These are phyloP conservation scores for Gossypium davidsonii DNA, from an alignment of 441 rosid genomes.

Conservation along the genomic window DNA sequence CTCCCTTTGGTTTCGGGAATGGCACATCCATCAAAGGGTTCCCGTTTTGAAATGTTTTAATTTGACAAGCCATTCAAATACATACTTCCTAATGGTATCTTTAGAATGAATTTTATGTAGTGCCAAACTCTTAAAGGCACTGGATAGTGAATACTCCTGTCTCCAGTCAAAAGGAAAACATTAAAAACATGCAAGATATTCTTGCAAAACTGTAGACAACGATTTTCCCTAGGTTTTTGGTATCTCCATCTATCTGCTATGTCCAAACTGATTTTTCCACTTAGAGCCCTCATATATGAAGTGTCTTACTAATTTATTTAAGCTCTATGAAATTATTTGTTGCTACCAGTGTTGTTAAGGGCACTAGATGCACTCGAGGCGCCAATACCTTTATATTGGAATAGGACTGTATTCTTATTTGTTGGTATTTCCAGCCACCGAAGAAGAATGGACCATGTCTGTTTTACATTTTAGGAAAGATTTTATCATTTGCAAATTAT, in stretches of 20 bases:
- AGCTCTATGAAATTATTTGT: background rate
- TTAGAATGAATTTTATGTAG: background rate
- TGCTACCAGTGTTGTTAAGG: background rate
- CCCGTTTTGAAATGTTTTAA: conserved; percentile 1
- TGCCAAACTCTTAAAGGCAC: background rate
- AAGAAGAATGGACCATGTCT: background rate
- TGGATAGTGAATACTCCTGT: background rate
- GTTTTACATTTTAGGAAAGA: background rate
- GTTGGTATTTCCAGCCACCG: background rate
- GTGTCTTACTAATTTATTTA: too few relatives aligned
- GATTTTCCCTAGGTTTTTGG: background rate
- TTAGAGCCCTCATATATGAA: background rate
- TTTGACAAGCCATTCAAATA: background rate
- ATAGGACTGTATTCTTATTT: background rate
- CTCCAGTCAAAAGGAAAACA: background rate
- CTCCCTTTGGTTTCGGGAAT: background rate
- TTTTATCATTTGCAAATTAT: background rate
- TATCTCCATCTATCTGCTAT: background rate
- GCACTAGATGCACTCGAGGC: too few relatives aligned
- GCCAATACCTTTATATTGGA: background rate
- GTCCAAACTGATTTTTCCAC: background rate
- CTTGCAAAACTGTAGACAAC: background rate
- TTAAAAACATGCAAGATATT: background rate
- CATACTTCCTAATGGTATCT: background rate
- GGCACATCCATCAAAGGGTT: background rate